Conservation (phyloP, 139 green algal species). For the Micractinium conductrix region DNA sequence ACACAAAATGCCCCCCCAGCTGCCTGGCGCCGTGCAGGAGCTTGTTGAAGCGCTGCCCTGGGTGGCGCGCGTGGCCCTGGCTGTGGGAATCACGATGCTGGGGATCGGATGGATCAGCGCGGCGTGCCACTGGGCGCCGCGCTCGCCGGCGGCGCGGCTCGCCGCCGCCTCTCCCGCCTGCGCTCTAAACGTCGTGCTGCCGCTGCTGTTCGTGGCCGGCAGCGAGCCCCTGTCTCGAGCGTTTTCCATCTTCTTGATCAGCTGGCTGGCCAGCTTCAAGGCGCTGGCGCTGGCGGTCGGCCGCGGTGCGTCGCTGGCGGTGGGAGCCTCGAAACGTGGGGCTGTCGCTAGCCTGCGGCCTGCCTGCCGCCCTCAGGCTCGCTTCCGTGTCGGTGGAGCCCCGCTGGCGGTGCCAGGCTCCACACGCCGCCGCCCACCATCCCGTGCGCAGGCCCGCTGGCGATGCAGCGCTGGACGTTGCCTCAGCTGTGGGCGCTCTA, state of each 20-base stretch:
- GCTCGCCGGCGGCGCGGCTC: neutral
- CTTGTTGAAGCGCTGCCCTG: too few relatives aligned
- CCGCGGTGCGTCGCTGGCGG: neutral
- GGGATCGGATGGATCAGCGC: too few relatives aligned
- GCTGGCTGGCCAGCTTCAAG: slow-evolving; percentile 22
- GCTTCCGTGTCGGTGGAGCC: too few relatives aligned
- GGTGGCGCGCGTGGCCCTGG: too few relatives aligned
- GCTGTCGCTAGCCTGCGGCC: too few relatives aligned
- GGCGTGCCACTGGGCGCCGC: too few relatives aligned
- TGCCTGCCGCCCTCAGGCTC: too few relatives aligned
- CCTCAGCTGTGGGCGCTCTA: slow-evolving; percentile 21
- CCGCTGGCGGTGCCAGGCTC: too few relatives aligned
- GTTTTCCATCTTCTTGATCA: slow-evolving; percentile 1
- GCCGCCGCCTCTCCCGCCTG: neutral
- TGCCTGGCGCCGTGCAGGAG: too few relatives aligned
- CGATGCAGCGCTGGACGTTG: slow-evolving; percentile 1
- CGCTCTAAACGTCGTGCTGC: neutral
- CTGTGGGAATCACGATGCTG: too few relatives aligned
- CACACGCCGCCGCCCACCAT: neutral
- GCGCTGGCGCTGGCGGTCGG: neutral
- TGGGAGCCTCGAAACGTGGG: too few relatives aligned
- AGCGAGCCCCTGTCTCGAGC: neutral
- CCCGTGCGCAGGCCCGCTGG: slow-evolving; percentile 9
- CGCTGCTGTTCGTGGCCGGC: neutral
- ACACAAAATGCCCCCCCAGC: too few relatives aligned